These are phyloP conservation scores for Mycena chlorophos DNA, from an alignment of 768 basidiomycete genomes.

Conservation along the genomic window DNA sequence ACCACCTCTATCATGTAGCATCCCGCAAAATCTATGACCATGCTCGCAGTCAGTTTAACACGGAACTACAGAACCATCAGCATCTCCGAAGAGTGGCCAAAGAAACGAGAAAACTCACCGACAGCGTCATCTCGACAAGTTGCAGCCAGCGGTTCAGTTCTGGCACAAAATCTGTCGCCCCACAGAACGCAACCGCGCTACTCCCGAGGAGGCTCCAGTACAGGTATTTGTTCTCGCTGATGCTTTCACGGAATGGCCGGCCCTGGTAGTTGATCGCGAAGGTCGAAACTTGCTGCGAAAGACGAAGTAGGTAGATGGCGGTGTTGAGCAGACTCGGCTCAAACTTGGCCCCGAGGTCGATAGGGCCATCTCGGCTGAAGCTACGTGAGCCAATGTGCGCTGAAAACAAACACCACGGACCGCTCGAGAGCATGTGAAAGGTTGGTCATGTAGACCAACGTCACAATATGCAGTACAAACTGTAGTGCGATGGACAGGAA, in stretches of 20 bases:
- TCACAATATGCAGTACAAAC: conserved; percentile 89
- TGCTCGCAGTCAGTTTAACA: conserved; percentile 68
- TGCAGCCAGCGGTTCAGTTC: conserved; percentile 97
- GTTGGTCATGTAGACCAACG: conserved; percentile 91
- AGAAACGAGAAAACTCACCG: conserved; percentile 49
- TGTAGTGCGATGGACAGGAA: conserved; percentile 88
- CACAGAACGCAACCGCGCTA: conserved; percentile 86
- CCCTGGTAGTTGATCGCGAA: conserved; percentile 99
- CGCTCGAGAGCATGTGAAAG: conserved; percentile 76
- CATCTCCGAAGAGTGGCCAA: too few species aligned
- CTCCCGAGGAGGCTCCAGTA: conserved; percentile 92
- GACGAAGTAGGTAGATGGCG: conserved; percentile 91
- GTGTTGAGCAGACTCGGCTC: conserved; percentile 94
- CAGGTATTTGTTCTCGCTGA: conserved; percentile 91
- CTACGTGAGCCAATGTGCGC: conserved; percentile 5
- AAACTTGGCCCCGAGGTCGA: conserved; percentile 96
- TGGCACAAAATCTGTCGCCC: conserved; percentile 91
- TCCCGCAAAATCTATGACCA: conserved; percentile 86
- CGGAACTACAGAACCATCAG: conserved; percentile 68
- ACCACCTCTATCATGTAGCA: conserved; percentile 81
- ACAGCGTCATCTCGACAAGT: conserved; percentile 82
- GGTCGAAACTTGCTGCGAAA: conserved; percentile 97
- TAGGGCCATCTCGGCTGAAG: conserved; percentile 56
- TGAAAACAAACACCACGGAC: conserved; percentile 52
- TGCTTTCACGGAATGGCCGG: conserved; percentile 97